Conservation (phyloP, 345 rosid species). For the Eucalyptus curtisii region DNA sequence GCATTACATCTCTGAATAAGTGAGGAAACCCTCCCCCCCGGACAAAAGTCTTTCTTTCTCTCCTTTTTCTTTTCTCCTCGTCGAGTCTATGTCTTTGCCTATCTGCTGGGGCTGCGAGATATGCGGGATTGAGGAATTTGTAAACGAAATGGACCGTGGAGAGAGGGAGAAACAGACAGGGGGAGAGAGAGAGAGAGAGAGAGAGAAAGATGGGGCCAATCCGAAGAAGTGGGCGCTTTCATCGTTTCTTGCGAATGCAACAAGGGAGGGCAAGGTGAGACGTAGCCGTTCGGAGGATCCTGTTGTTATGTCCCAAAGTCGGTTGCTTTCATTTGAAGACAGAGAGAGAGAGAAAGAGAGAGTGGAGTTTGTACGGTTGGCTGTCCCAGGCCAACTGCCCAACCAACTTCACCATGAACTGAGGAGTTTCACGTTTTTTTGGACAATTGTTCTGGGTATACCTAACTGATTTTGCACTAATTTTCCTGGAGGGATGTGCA, state of each 20-base stretch:
- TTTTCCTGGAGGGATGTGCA: neutral
- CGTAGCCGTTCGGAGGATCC: neutral
- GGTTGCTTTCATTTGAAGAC: neutral
- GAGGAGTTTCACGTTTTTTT: neutral
- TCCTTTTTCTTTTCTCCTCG: neutral
- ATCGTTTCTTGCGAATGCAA: neutral
- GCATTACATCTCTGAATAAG: neutral
- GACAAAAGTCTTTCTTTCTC: neutral
- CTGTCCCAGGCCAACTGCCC: neutral
- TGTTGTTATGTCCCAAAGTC: neutral
- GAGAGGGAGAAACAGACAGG: neutral
- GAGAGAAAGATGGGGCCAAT: neutral
- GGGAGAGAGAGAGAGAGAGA: neutral
- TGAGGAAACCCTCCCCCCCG: neutral
- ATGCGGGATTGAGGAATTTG: neutral
- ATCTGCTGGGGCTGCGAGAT: neutral
- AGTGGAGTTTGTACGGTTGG: conserved; percentile 17
- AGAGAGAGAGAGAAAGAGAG: neutral
- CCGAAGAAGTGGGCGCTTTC: neutral
- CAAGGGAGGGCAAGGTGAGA: neutral
- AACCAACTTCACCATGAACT: neutral
- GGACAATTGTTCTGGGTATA: neutral
- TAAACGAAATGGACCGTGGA: neutral
- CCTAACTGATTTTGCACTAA: neutral
- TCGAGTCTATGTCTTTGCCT: neutral